Percentiles rank a stretch among this genome's conserved stretches.
Conservation (phyloP, 2,329 filamentous ascomycete genomes). For the Colletotrichum liriopes region DNA sequence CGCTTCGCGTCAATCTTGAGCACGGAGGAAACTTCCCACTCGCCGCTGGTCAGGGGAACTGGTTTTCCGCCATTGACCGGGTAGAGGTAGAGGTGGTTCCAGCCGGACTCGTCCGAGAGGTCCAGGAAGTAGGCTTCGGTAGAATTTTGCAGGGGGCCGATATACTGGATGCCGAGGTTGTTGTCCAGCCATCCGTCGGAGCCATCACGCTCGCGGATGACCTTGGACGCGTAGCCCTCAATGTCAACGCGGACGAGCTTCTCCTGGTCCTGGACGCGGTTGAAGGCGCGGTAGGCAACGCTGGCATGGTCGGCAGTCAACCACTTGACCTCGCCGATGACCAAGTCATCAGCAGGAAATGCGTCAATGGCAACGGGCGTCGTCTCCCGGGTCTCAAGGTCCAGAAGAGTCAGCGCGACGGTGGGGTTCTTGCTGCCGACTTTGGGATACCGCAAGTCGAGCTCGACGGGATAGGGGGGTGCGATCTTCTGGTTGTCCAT, state of each 20-base stretch:
- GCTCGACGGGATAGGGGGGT: constrained; percentile 73
- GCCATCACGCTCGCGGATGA: constrained; percentile 72
- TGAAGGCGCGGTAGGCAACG: constrained; percentile 77
- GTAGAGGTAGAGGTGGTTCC: constrained; percentile 77
- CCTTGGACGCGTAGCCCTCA: constrained; percentile 59
- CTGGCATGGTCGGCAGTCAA: constrained; percentile 73
- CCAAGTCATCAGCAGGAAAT: constrained; percentile 72
- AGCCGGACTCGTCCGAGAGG: constrained; percentile 76
- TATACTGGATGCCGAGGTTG: constrained; percentile 68
- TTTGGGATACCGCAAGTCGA: constrained; percentile 78
- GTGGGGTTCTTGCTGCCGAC: constrained; percentile 78
- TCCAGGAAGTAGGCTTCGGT: constrained; percentile 73
- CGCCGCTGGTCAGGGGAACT: constrained; percentile 73
- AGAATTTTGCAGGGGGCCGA: constrained; percentile 61
- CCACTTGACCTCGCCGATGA: constrained; percentile 80
- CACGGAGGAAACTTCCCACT: constrained; percentile 76
- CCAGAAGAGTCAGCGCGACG: constrained; percentile 72
- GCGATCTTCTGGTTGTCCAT: constrained; percentile 72
- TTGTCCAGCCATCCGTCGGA: constrained; percentile 76
- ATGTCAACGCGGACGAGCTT: constrained; percentile 74
- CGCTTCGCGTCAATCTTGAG: constrained; percentile 71
- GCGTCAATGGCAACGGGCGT: constrained; percentile 67
- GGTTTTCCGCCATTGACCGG: constrained; percentile 69
- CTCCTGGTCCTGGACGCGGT: constrained; percentile 77
- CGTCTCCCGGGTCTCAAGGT: constrained; percentile 63